phyloP scores from a whole-genome alignment of 306 rosid species.

The Sechiopsis laciniata region DNA sequence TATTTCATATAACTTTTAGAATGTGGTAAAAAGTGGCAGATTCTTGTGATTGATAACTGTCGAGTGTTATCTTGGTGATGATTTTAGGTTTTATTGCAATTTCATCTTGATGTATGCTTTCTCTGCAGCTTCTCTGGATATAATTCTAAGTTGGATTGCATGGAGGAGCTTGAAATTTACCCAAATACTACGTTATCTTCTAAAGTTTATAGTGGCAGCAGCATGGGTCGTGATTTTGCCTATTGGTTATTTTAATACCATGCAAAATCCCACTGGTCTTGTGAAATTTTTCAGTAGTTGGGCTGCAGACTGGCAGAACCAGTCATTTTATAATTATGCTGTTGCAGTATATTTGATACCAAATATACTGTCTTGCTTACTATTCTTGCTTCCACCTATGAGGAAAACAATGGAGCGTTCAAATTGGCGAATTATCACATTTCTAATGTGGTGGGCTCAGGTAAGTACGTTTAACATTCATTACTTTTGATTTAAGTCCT shows the following conservation, averaged over 20 bases:
- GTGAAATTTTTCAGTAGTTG: slow-evolving; percentile 69
- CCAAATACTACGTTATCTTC: slow-evolving; percentile 73
- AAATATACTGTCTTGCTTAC: slow-evolving; percentile 58
- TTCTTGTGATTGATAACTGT: slow-evolving; percentile 4
- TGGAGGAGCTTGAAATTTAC: slow-evolving; percentile 83
- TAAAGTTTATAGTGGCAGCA: slow-evolving; percentile 77
- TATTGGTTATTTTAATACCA: slow-evolving; percentile 63
- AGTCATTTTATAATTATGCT: slow-evolving; percentile 60
- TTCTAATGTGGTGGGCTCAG: slow-evolving; percentile 98
- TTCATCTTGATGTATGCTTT: slow-evolving; percentile 25
- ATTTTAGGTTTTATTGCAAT: slow-evolving; percentile 2
- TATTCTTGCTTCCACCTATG: slow-evolving; percentile 85
- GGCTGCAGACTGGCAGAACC: slow-evolving; percentile 72
- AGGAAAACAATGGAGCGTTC: slow-evolving; percentile 77
- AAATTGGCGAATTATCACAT: slow-evolving; percentile 52
- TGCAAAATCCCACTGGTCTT: slow-evolving; percentile 70
- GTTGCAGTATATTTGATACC: slow-evolving; percentile 67
- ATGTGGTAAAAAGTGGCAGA: not conserved
- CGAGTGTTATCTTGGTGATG: not conserved
- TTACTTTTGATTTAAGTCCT: slow-evolving; percentile 16
- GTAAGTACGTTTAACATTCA: slow-evolving; percentile 38
- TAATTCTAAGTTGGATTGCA: slow-evolving; percentile 69
- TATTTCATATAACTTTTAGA: not conserved
- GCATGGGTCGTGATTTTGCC: slow-evolving; percentile 85
- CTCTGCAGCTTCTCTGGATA: slow-evolving; percentile 72